A percentile compares a stretch with the other conserved stretches of the same genome.
Evolutionary conservation across 352 stramenopile species (phyloP).

Genomic region (Phytopythium litorale): DNA sequence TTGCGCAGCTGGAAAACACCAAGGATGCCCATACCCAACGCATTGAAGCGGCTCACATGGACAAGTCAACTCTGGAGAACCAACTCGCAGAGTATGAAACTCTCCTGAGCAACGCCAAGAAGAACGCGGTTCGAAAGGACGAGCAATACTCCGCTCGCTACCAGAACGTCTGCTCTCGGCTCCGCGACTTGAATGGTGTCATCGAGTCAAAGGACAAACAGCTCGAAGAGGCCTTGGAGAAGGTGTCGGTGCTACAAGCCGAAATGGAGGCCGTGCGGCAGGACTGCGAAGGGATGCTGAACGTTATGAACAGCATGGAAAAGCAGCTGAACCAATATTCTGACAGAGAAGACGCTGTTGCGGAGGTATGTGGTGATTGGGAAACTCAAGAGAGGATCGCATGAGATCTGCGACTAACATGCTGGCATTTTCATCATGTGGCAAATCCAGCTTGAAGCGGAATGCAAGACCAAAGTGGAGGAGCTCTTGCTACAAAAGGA

Average conservation of each 20-base stretch:
- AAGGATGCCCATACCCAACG: conserved; percentile 42
- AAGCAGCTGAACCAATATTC: conserved; percentile 80
- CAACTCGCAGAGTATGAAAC: conserved; percentile 61
- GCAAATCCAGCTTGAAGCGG: conserved; percentile 46
- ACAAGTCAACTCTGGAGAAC: conserved; percentile 33
- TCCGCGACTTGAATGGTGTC: conserved; percentile 56
- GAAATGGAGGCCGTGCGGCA: conserved; percentile 69
- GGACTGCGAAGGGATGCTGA: conserved; percentile 81
- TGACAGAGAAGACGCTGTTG: conserved; percentile 62
- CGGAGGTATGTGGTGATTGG: conserved; percentile 32
- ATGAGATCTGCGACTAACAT: not conserved
- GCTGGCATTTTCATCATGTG: not conserved
- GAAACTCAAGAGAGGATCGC: too few relatives aligned
- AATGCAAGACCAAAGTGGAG: conserved; percentile 70
- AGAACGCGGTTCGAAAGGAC: conserved; percentile 52
- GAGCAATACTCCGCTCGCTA: conserved; percentile 57
- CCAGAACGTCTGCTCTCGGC: conserved; percentile 59
- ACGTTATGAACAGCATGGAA: conserved; percentile 81
- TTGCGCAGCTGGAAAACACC: conserved; percentile 60
- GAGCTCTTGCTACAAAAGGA: conserved; percentile 74
- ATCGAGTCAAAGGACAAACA: conserved; percentile 53
- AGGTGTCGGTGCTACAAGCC: conserved; percentile 23
- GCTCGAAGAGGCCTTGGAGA: conserved; percentile 52
- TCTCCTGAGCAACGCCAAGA: conserved; percentile 59
- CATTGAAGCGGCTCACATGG: conserved; percentile 25